Conservation (phyloP, 306 rosid species). For the Canavalia gladiata region DNA sequence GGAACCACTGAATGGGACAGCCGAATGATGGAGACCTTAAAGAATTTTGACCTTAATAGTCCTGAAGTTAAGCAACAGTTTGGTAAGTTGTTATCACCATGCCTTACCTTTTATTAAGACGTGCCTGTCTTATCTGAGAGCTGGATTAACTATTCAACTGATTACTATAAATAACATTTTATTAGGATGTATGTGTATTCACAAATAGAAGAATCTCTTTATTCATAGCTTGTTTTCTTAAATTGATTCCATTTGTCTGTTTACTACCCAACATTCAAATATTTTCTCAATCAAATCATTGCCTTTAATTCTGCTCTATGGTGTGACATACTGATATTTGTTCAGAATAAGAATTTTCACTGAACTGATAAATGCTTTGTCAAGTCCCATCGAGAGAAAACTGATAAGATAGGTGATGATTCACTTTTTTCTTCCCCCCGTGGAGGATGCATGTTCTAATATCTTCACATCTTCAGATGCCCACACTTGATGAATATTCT, state of each 20-base stretch:
- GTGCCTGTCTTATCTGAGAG: constrained; percentile 8
- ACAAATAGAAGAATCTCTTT: neutral
- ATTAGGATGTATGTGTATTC: no score
- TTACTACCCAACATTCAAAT: neutral
- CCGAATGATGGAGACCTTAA: constrained; percentile 89
- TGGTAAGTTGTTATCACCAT: constrained; percentile 62
- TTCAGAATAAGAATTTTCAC: constrained; percentile 1
- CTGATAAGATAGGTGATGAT: neutral
- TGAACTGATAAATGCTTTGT: neutral
- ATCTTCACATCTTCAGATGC: neutral
- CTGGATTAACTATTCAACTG: constrained; percentile 28
- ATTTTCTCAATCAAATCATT: neutral
- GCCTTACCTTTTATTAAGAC: constrained; percentile 13
- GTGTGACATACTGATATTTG: constrained; percentile 1
- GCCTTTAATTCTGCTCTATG: constrained; percentile 19
- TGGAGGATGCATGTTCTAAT: neutral
- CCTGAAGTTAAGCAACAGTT: constrained; percentile 98
- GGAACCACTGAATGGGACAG: constrained; percentile 89
- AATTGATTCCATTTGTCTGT: constrained; percentile 21
- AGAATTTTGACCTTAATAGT: constrained; percentile 93
- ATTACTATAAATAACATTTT: neutral
- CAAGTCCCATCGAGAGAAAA: neutral
- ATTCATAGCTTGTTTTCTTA: constrained; percentile 22
- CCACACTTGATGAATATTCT: constrained; percentile 6
- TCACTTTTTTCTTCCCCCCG: neutral